phyloP scores from a whole-genome alignment of 2,329 filamentous ascomycete genomes.

The Drechslera avenae region DNA sequence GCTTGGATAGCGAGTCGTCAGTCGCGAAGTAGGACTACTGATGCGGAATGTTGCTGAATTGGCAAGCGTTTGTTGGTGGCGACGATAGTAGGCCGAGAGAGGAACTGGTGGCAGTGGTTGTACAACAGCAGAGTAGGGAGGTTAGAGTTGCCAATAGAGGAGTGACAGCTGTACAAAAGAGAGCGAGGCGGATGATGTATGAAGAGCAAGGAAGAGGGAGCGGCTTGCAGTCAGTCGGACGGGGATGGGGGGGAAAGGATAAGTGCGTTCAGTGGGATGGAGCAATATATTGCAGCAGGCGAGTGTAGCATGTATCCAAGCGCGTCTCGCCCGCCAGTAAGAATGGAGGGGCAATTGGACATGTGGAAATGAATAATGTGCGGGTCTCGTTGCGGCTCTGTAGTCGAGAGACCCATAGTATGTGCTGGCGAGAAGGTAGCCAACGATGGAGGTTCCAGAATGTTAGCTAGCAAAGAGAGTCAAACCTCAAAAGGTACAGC shows the following conservation, averaged over 20 bases:
- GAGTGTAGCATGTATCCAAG: slow-evolving; percentile 49
- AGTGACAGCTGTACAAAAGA: slow-evolving; percentile 46
- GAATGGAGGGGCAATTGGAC: slow-evolving; percentile 54
- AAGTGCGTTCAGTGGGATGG: slow-evolving; percentile 47
- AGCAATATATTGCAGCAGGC: slow-evolving; percentile 50
- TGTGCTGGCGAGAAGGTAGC: slow-evolving; percentile 78
- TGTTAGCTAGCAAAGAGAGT: slow-evolving; percentile 44
- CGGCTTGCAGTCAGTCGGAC: slow-evolving; percentile 45
- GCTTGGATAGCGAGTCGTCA: slow-evolving; percentile 33
- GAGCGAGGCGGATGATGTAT: slow-evolving; percentile 38
- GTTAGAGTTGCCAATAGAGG: slow-evolving; percentile 44
- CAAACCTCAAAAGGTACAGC: slow-evolving; percentile 46
- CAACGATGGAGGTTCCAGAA: slow-evolving; percentile 45
- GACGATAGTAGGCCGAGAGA: slow-evolving; percentile 35
- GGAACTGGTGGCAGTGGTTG: slow-evolving; percentile 45
- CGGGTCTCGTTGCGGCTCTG: slow-evolving; percentile 52
- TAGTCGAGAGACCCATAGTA: slow-evolving; percentile 60
- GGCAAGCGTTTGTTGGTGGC: slow-evolving; percentile 44
- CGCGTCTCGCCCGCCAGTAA: slow-evolving; percentile 57
- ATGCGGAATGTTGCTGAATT: slow-evolving; percentile 37
- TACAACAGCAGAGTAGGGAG: slow-evolving; percentile 41
- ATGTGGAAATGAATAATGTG: slow-evolving; percentile 47
- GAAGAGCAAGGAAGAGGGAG: slow-evolving; percentile 45
- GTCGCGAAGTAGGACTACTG: slow-evolving; percentile 29
- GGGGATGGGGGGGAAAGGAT: slow-evolving; percentile 41